A percentile compares a stretch with the other conserved stretches of the same genome.
These are phyloP conservation scores for Xylariomycetidae sp. DNA, from an alignment of 2,329 filamentous ascomycete species.

Conservation along the genomic window DNA sequence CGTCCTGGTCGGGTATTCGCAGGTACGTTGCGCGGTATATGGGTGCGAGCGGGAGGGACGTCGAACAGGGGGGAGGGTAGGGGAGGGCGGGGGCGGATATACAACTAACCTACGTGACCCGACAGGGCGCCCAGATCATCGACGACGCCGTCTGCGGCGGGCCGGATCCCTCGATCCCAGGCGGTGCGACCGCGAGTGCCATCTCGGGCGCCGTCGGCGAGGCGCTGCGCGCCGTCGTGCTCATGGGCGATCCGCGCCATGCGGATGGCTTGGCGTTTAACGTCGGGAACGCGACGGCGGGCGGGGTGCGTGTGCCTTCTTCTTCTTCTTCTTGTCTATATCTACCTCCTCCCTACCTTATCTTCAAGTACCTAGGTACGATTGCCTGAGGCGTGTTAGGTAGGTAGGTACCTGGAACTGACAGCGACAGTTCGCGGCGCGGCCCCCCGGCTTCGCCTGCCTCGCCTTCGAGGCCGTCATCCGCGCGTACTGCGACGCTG, in stretches of 20 bases:
- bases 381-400: conserved; percentile 2
- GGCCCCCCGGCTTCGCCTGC: conserved; percentile 48
- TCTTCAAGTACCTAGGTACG: neutral
- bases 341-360: too few relatives aligned
- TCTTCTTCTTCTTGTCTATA: neutral
- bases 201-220: conserved; percentile 38
- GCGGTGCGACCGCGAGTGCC: conserved; percentile 37
- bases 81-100: neutral
- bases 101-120: neutral
- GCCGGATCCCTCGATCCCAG: conserved; percentile 38
- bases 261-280: conserved; percentile 46
- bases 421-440: conserved; percentile 49
- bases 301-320: conserved; percentile 50
- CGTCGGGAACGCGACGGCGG: conserved; percentile 49
- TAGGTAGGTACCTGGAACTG: neutral
- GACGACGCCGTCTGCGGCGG: conserved; percentile 57
- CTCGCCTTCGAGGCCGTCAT: conserved; percentile 42
- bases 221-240: conserved; percentile 51
- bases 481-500: conserved; percentile 53
- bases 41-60: neutral
- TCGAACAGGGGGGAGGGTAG: neutral
- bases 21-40: conserved; percentile 31
- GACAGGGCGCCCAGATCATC: conserved; percentile 54
- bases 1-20: conserved; percentile 56
- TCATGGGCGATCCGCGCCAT: conserved; percentile 55